Evolutionary conservation across 192 early-diverging fungal genomes (phyloP).

Genomic region (Coemansia sp.): DNA sequence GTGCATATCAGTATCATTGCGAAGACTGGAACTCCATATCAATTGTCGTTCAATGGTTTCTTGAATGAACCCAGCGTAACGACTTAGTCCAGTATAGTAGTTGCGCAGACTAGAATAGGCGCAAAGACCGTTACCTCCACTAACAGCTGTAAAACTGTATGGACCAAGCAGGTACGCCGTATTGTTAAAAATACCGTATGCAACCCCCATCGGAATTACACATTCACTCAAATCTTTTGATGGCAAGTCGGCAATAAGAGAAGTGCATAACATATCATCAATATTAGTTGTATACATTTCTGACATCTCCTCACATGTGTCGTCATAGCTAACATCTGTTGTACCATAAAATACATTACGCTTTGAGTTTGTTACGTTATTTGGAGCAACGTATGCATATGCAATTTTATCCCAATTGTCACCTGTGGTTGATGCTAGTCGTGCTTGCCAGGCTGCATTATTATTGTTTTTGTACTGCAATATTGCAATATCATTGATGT

Average conservation of each 20-base stretch:
- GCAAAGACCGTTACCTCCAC: conserved; percentile 16
- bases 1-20: too few species aligned
- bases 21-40: not conserved
- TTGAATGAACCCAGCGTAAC: not conserved
- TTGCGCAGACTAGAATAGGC: not conserved
- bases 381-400: not conserved
- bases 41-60: not conserved
- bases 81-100: conserved; percentile 10
- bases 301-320: not conserved
- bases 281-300: not conserved
- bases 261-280: not conserved
- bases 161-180: conserved; percentile 11
- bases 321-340: not conserved
- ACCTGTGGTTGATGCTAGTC: not conserved
- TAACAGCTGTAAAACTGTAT: conserved; percentile 15
- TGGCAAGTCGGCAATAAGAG: not conserved
- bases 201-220: not conserved
- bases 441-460: conserved; percentile 1
- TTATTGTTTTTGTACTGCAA: conserved; percentile 13
- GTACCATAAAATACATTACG: not conserved
- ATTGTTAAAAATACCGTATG: not conserved
- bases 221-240: not conserved
- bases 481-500: conserved; percentile 14
- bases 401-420: not conserved
- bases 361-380: not conserved